Base-by-base conservation (phyloP, 441 rosid species). In the Syzygium malaccense region DNA sequence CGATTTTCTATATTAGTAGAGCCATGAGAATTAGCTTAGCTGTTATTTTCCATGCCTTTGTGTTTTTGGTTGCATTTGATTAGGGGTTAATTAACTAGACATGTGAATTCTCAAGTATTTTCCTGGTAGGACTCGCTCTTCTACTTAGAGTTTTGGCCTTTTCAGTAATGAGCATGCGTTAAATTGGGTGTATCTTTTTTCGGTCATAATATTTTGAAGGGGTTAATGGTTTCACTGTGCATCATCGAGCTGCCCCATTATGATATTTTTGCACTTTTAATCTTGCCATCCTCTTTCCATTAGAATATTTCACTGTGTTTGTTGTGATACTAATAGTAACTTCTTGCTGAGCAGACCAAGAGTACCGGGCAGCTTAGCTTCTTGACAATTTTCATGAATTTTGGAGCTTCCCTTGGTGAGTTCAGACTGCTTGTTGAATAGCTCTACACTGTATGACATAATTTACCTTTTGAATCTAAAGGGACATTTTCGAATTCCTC, bases 361-460 rank as follows among this genome's bases (percentile, higher is more conserved):
- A 94, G 97, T 86, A 98, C 99, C 0, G 98, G 99, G 86, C 96
- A 97, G 88, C 99, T 97, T 86, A 98, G 99, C 95, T 96, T 95
- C 94, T 92, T 98, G 92, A 97, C 99, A 62, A 94, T 93, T 88
- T 93, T 95, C 41, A 93, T 97, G 98, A 98, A 96, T 91, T 93
- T 93, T 62, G 95, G 91, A 55, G 99, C 98, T 55, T 94, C 98
- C 8, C 90, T 95, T 86, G 98, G 99, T 96, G 93, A 92, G 95
- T 83, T 55, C 23, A 20, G 86, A 51, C 58, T 87, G 78, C 23
- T 85, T 66, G 12, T 33, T 55, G 80, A 86, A 55, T n/a, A 75
- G 83, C 83, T 75, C n/a, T 75, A 6, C 51, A 75, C 75, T 11
- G 8, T 30, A 18, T 37, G 20, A 26, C 58, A 55, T 80, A 23